phyloP scores from a whole-genome alignment of 2,329 filamentous ascomycete genomes.

The Neofusicoccum ribis region DNA sequence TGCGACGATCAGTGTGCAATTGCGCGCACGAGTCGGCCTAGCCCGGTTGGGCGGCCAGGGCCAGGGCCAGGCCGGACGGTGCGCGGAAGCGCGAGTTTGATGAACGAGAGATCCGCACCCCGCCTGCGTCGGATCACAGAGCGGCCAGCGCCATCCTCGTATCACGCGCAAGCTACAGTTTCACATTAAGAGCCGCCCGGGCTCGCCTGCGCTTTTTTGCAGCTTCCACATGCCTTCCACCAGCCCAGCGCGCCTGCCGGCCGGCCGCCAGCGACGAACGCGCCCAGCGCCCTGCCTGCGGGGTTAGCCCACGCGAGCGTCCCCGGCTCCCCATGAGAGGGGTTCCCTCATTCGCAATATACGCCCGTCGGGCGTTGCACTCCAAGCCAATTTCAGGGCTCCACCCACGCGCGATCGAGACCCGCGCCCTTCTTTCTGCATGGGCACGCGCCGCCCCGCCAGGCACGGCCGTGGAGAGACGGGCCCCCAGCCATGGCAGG shows the following conservation, averaged over 20 bases:
- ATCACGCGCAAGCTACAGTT: slow-evolving; percentile 16
- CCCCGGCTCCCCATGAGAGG: slow-evolving; percentile 6
- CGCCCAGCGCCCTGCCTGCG: not conserved
- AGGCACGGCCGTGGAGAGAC: not conserved
- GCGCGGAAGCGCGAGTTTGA: slow-evolving; percentile 17
- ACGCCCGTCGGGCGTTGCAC: slow-evolving; percentile 10
- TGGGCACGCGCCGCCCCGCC: not conserved
- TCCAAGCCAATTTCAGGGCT: slow-evolving; percentile 1
- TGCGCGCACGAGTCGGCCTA: slow-evolving; percentile 6
- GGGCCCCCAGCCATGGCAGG: not conserved
- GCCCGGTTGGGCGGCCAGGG: not conserved
- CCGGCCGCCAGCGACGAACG: not conserved
- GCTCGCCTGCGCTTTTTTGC: slow-evolving; percentile 15
- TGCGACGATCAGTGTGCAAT: slow-evolving; percentile 9
- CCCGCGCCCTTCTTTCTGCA: slow-evolving; percentile 3
- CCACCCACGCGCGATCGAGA: slow-evolving; percentile 13
- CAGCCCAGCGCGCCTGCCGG: not conserved
- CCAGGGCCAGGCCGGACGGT: slow-evolving; percentile 5
- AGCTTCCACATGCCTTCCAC: slow-evolving; percentile 13
- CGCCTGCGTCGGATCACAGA: slow-evolving; percentile 15
- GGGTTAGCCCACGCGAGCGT: slow-evolving; percentile 12
- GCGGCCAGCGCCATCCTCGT: slow-evolving; percentile 6
- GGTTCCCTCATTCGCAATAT: slow-evolving; percentile 15
- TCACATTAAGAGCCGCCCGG: slow-evolving; percentile 12
- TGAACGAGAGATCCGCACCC: slow-evolving; percentile 15